Conservation (phyloP, 2,329 filamentous ascomycete genomes). For the Calonectria henricotiae region DNA sequence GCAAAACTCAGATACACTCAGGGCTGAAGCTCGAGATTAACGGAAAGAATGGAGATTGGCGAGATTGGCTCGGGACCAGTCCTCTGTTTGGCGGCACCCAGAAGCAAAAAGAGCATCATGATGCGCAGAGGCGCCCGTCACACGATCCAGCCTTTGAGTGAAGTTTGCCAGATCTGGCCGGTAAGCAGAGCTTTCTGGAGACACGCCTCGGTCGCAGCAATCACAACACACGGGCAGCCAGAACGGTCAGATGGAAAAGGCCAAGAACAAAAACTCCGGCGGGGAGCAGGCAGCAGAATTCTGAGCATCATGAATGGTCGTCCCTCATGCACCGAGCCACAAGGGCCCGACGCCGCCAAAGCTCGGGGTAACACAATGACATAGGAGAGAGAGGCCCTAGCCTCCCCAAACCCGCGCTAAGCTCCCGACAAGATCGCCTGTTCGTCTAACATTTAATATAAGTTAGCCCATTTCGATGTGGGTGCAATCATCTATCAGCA, state of each 20-base stretch:
- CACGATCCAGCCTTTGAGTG: constrained; percentile 4
- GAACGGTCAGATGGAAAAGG: constrained; percentile 22
- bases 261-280: constrained; percentile 1
- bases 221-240: constrained; percentile 1
- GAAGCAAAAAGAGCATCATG: constrained; percentile 4
- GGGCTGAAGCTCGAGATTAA: not conserved
- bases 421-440: constrained; percentile 15
- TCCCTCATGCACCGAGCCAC: constrained; percentile 28
- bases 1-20: not conserved
- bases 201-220: constrained; percentile 19
- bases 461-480: constrained; percentile 10
- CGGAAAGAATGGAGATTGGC: not conserved
- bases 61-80: constrained; percentile 15
- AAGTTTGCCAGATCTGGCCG: not conserved
- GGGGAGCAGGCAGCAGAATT: constrained; percentile 55
- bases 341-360: constrained; percentile 24
- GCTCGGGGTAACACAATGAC: constrained; percentile 15
- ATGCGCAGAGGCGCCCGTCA: constrained; percentile 19
- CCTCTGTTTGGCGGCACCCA: not conserved
- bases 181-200: constrained; percentile 13
- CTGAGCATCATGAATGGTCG: constrained; percentile 49
- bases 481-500: not conserved
- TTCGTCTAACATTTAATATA: not conserved
- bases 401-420: constrained; percentile 8
- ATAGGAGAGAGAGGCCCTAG: constrained; percentile 4